Evolutionary conservation across 345 rosid genomes (phyloP).

Genomic region (Psidium guajava): DNA sequence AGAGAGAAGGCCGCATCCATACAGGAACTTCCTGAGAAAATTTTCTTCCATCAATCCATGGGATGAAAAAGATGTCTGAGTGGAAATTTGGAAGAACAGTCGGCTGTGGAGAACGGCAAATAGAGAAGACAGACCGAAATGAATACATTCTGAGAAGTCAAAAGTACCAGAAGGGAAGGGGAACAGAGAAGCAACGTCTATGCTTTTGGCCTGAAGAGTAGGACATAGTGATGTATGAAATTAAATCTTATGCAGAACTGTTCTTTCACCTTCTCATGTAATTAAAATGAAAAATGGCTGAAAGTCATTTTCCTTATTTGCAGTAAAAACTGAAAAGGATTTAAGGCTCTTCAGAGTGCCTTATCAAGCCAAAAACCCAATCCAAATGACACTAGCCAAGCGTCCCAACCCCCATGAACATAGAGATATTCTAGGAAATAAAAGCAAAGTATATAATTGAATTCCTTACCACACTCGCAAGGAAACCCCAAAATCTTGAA

Average conservation of each 20-base stretch:
- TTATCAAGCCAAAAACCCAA: background rate
- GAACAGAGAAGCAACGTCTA: background rate
- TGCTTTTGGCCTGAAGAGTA: background rate
- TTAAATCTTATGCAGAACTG: background rate
- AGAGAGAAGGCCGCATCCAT: slow-evolving; percentile 72
- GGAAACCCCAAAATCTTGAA: slow-evolving; percentile 81
- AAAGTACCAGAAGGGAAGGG: background rate
- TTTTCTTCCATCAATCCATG: background rate
- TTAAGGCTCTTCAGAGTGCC: background rate
- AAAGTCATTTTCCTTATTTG: background rate
- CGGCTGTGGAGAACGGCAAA: background rate
- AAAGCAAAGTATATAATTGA: background rate
- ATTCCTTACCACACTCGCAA: slow-evolving; percentile 53
- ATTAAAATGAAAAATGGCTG: background rate
- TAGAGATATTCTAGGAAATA: background rate
- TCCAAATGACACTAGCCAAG: background rate
- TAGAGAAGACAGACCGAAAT: background rate
- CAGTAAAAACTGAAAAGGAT: background rate
- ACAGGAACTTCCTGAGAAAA: slow-evolving; percentile 59
- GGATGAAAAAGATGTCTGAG: background rate
- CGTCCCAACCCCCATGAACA: background rate
- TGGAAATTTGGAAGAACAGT: background rate
- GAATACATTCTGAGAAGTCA: background rate
- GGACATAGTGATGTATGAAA: background rate
- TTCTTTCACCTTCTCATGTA: background rate